phyloP scores from a whole-genome alignment of 2,329 filamentous ascomycete genomes.

The Aureobasidium pullulans region DNA sequence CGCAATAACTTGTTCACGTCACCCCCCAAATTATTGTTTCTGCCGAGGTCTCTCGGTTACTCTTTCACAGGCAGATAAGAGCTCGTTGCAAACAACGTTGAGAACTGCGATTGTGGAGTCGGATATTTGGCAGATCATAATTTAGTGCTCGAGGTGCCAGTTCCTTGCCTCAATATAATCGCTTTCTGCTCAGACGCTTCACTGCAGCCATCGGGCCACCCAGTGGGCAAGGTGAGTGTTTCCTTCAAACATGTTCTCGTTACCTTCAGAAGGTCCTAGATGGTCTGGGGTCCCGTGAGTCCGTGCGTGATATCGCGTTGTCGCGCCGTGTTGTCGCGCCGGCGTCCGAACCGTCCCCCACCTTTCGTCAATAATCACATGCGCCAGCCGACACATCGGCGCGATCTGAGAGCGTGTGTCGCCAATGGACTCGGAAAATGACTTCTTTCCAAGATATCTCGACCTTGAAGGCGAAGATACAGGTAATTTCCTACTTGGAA shows the following conservation, averaged over 20 bases:
- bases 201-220: too few relatives aligned
- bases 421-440: not conserved
- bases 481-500: not conserved
- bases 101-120: not conserved
- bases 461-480: not conserved
- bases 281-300: not conserved
- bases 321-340: not conserved
- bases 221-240: too few relatives aligned
- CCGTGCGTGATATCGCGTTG: not conserved
- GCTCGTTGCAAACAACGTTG: not conserved
- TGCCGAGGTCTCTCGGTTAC: constrained; percentile 10
- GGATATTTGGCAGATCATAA: too few relatives aligned
- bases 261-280: not conserved
- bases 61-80: not conserved
- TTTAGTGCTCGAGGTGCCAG: too few relatives aligned
- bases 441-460: not conserved
- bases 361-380: constrained; percentile 7
- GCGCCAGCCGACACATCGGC: not conserved
- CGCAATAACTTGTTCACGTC: not conserved
- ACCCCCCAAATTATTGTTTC: constrained; percentile 5
- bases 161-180: too few relatives aligned
- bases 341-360: not conserved
- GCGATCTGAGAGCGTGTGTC: not conserved
- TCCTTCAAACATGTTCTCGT: too few relatives aligned
- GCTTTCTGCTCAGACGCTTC: too few relatives aligned